These are phyloP conservation scores for Toxicodendron radicans DNA, from an alignment of 345 rosid species.

Conservation along the genomic window DNA sequence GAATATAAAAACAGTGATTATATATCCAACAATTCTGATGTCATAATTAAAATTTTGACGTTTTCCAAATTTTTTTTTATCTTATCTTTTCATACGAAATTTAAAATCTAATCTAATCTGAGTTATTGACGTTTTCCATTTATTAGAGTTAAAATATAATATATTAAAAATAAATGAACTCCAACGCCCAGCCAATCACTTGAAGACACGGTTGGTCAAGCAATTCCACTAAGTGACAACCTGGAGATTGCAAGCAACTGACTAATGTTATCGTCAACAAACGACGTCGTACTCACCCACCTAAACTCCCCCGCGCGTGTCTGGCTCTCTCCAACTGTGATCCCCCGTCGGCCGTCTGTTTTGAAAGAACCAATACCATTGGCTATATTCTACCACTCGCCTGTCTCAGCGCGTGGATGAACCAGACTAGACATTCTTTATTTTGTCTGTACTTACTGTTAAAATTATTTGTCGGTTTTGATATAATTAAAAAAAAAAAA, in stretches of 20 bases:
- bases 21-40: too few relatives aligned
- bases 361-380: background rate
- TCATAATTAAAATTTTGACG: too few relatives aligned
- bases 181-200: background rate
- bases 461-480: background rate
- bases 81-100: too few relatives aligned
- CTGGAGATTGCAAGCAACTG: constrained; percentile 15
- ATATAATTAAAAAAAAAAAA: background rate
- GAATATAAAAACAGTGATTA: too few relatives aligned
- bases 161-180: too few relatives aligned
- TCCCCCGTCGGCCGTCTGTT: background rate
- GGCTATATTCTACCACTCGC: background rate
- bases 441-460: background rate
- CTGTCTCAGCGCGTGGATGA: background rate
- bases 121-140: too few relatives aligned
- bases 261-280: background rate
- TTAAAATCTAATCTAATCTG: too few relatives aligned
- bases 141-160: background rate
- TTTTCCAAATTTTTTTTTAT: too few relatives aligned
- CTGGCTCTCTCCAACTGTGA: background rate
- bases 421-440: background rate
- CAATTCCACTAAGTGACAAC: constrained; percentile 15
- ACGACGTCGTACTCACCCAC: background rate
- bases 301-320: background rate
- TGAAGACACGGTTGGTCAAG: background rate